A percentile compares a stretch with the other conserved stretches of the same genome.
Evolutionary conservation across 805 yeast species (phyloP).

Genomic region (Komagataella pastoris): DNA sequence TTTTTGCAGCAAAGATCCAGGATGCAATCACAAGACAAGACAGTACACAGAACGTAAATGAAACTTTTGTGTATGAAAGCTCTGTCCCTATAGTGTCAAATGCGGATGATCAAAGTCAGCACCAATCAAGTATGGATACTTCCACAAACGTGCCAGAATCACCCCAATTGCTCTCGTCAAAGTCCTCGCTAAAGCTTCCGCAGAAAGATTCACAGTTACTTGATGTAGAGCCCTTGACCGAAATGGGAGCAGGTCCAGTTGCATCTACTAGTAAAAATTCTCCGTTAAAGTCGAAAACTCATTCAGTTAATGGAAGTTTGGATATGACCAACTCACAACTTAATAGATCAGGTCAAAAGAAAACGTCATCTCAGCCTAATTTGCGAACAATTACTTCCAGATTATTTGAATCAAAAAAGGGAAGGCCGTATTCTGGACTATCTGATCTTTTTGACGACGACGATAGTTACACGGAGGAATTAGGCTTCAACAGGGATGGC

Average conservation of each 20-base stretch:
- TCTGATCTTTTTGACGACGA: constrained; percentile 33
- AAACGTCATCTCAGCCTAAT: constrained; percentile 7
- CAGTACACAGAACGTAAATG: constrained; percentile 39
- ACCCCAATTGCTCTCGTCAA: background rate
- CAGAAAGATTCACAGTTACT: background rate
- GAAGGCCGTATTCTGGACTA: constrained; percentile 57
- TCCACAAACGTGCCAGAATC: background rate
- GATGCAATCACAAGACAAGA: constrained; percentile 81
- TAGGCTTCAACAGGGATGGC: constrained; percentile 15
- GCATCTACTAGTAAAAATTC: constrained; percentile 1
- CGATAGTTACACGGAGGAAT: constrained; percentile 28
- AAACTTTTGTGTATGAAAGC: constrained; percentile 88
- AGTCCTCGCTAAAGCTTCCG: background rate
- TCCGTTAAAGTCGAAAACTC: background rate
- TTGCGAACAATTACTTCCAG: constrained; percentile 51
- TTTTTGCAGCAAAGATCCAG: constrained; percentile 90
- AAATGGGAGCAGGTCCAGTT: background rate
- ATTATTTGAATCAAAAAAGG: constrained; percentile 58
- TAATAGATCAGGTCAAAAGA: constrained; percentile 28
- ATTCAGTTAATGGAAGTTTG: constrained; percentile 3
- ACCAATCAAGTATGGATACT: background rate
- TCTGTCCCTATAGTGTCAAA: constrained; percentile 10
- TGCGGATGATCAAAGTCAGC: constrained; percentile 5
- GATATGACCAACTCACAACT: constrained; percentile 2
- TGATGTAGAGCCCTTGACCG: background rate